phyloP scores from a whole-genome alignment of 805 yeast genomes.

The Starmerella apis region DNA sequence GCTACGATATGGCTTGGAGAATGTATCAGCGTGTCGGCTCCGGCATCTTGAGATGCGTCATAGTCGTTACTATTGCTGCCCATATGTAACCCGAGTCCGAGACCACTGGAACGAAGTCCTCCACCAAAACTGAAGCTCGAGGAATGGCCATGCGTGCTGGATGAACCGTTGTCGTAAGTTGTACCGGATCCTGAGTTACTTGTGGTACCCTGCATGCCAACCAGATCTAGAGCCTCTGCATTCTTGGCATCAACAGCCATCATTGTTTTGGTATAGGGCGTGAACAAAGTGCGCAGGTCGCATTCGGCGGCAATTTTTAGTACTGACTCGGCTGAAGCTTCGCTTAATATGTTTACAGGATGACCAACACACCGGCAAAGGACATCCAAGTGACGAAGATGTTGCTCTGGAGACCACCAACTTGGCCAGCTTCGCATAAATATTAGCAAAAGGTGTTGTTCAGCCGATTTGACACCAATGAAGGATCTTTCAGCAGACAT shows the following conservation, averaged over 20 bases:
- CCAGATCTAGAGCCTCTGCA: constrained; percentile 9
- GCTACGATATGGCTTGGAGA: constrained; percentile 1
- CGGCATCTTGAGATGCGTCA: neutral
- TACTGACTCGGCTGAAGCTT: constrained; percentile 16
- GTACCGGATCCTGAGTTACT: neutral
- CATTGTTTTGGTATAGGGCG: constrained; percentile 20
- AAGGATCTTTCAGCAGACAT: neutral
- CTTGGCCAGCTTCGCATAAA: constrained; percentile 62
- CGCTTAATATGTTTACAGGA: neutral
- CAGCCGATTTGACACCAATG: constrained; percentile 16
- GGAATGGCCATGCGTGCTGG: constrained; percentile 9
- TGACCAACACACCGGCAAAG: constrained; percentile 41
- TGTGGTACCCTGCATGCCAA: neutral
- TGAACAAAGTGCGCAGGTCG: constrained; percentile 14
- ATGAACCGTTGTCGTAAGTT: neutral
- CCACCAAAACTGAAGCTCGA: constrained; percentile 14
- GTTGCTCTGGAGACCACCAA: constrained; percentile 43
- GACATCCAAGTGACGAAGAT: constrained; percentile 59
- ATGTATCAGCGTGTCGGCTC: neutral
- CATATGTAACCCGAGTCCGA: constrained; percentile 11
- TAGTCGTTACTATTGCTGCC: constrained; percentile 8
- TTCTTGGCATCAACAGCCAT: constrained; percentile 14
- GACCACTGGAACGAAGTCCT: neutral
- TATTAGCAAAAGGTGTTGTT: constrained; percentile 16
- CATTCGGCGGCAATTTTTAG: constrained; percentile 11